Evolutionary conservation across 306 rosid species (phyloP), one percentile per base, ranked within the genome.

Genomic region (Dalbergia cultrata): DNA sequence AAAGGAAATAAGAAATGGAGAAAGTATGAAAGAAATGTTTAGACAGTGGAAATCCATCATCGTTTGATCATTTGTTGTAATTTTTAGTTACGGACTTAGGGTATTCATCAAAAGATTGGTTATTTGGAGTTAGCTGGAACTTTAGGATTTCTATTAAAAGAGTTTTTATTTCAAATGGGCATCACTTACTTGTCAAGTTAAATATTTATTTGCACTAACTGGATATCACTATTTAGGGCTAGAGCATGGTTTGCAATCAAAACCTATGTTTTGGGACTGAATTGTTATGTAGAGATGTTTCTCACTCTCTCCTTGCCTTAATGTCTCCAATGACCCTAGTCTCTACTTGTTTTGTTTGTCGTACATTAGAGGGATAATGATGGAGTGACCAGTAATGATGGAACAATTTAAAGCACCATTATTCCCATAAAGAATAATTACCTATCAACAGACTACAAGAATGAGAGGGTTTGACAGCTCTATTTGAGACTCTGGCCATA

Each of bases 121-220:
- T 56, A 44, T 72, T 54, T 65, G 39, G 67, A 49, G 17, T 53
- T 62, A 49, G 19, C 22, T 53, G 58, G 67, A 17, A n/a, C 37
- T 44, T 59, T 18, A 18, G 26, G 70, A 70, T 70, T 62, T 49
- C 59, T 43, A 17, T 72, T 49, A 68, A 67, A 57, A 14, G n/a
- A 69, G 68, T 52, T 76, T 62, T 22, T 43, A 62, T 70, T 1
- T 68, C 57, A 53, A 76, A 77, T 76, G 19, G 11, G 72, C 53
- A 71, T 44, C 75, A 64, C 49, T 54, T 41, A 21, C 72, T 50
- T 18, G 43, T 50, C 64, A 45, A 26, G 74, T 21, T 26, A 26
- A 39, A 31, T 77, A 12, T 52, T 56, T 54, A 66, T 13, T 53
- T 37, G 67, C 45, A 45, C 41, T 34, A 45, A 66, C 64, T 47